These are phyloP conservation scores for Telopea speciosissima DNA, from an alignment of 177 flowering plant species.

Conservation along the genomic window DNA sequence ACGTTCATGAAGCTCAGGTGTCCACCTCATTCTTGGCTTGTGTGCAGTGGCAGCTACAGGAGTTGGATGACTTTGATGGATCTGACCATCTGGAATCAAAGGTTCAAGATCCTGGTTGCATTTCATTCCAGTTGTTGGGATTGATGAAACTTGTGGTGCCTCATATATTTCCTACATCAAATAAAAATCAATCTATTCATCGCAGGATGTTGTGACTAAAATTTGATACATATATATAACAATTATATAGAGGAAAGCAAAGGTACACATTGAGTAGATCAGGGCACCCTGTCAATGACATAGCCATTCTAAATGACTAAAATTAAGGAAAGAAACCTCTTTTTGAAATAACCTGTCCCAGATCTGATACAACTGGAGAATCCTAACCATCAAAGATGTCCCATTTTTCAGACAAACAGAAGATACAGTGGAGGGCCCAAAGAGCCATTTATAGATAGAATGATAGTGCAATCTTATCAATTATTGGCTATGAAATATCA, in stretches of 20 bases:
- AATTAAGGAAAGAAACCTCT: background rate
- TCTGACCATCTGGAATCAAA: constrained; percentile 21
- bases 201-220: background rate
- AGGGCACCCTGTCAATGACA: background rate
- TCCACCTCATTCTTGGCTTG: constrained; percentile 69
- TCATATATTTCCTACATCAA: constrained; percentile 46
- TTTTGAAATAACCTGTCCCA: background rate
- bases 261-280: background rate
- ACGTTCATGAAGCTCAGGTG: constrained; percentile 60
- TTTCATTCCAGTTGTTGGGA: constrained; percentile 18
- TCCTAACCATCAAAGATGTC: constrained; percentile 1
- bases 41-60: constrained; percentile 36
- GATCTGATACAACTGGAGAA: background rate
- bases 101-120: constrained; percentile 14
- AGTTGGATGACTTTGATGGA: constrained; percentile 26
- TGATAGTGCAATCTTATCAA: background rate
- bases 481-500: constrained; percentile 1
- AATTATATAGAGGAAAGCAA: no score
- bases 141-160: constrained; percentile 24
- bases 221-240: background rate
- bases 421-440: background rate
- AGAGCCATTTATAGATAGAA: background rate
- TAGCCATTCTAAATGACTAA: background rate
- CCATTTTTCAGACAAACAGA: background rate
- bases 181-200: constrained; percentile 3